phyloP scores from a whole-genome alignment of 2,329 filamentous ascomycete genomes.

The Botryotinia globosa region DNA sequence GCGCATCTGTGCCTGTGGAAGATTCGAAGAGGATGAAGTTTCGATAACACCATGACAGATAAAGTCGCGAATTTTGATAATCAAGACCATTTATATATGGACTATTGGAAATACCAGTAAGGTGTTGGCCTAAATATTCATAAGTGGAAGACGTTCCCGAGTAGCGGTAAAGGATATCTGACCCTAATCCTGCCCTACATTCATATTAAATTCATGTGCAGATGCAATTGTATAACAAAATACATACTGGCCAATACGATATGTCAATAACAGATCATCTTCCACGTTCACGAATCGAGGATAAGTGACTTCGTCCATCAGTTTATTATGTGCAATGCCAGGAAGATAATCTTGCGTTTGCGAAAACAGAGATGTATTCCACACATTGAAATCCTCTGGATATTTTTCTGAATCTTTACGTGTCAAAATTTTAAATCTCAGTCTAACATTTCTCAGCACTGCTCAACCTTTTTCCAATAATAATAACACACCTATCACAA shows the following conservation, averaged over 20 bases:
- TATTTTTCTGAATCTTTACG: neutral
- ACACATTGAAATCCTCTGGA: slow-evolving; percentile 12
- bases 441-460: slow-evolving; percentile 20
- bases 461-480: neutral
- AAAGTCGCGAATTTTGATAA: slow-evolving; percentile 25
- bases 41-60: slow-evolving; percentile 35
- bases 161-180: slow-evolving; percentile 32
- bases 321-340: slow-evolving; percentile 24
- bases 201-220: neutral
- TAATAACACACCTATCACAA: slow-evolving; percentile 29
- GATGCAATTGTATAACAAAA: neutral
- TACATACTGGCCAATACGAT: slow-evolving; percentile 34
- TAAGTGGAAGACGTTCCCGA: slow-evolving; percentile 28
- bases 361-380: slow-evolving; percentile 28
- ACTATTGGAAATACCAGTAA: slow-evolving; percentile 31
- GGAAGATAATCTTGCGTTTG: slow-evolving; percentile 27
- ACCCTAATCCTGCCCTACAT: slow-evolving; percentile 31
- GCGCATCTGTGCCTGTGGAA: slow-evolving; percentile 23
- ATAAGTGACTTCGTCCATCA: slow-evolving; percentile 32
- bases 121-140: slow-evolving; percentile 29
- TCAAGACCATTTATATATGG: slow-evolving; percentile 35
- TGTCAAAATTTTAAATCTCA: slow-evolving; percentile 29
- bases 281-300: slow-evolving; percentile 33
- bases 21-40: slow-evolving; percentile 26
- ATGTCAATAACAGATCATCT: slow-evolving; percentile 31